These are phyloP conservation scores for Hygrophila difformis DNA, from an alignment of 257 asterid genomes.

Conservation along the genomic window DNA sequence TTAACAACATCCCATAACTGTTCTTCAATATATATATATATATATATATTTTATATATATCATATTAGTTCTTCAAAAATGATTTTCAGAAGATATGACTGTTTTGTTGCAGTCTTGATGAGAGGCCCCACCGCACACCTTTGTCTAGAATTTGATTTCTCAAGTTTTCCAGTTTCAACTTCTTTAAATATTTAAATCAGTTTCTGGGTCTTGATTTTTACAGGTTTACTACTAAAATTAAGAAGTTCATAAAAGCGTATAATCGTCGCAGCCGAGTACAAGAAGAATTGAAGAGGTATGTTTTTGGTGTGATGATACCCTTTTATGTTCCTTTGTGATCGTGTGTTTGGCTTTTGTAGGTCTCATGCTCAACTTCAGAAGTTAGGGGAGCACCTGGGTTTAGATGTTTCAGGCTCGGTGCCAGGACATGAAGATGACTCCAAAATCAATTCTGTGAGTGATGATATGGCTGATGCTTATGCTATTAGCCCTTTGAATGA, in stretches of 20 bases:
- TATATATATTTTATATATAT: too few species aligned
- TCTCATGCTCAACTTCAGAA: slow-evolving; percentile 69
- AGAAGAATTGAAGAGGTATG: slow-evolving; percentile 81
- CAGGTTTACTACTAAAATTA: slow-evolving; percentile 56
- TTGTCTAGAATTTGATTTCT: slow-evolving; percentile 5
- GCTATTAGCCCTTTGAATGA: slow-evolving; percentile 31
- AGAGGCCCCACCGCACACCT: not conserved
- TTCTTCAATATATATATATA: too few species aligned
- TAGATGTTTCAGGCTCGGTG: slow-evolving; percentile 31
- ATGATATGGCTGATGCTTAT: slow-evolving; percentile 40
- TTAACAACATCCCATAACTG: too few species aligned
- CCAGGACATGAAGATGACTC: slow-evolving; percentile 38
- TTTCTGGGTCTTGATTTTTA: slow-evolving; percentile 8
- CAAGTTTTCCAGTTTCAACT: slow-evolving; percentile 6
- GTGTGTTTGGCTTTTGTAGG: slow-evolving; percentile 31
- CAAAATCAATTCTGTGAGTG: slow-evolving; percentile 29
- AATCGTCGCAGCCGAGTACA: slow-evolving; percentile 53
- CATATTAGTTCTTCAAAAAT: too few species aligned
- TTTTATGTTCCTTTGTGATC: not conserved
- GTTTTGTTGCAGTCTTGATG: not conserved
- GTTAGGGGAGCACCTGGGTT: slow-evolving; percentile 57
- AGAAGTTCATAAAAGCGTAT: slow-evolving; percentile 72
- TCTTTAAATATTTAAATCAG: slow-evolving; percentile 3
- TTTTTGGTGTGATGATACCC: slow-evolving; percentile 13
- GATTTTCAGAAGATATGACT: too few species aligned